Conservation (phyloP, 345 rosid species). For the Rhizophora apiculata region DNA sequence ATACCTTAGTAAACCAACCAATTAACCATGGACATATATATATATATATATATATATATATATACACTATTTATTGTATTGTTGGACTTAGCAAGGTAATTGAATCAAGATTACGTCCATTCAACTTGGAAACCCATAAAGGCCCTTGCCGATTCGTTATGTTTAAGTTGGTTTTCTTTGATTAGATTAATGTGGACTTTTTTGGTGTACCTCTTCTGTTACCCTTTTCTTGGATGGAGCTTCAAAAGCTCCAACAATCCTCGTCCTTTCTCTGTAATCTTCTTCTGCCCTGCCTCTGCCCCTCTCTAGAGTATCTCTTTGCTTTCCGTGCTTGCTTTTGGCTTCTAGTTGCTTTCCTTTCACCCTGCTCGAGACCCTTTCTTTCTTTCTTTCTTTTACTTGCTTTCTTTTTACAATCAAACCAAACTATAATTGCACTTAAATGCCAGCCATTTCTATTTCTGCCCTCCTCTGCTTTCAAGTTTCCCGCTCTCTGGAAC, state of each 20-base stretch:
- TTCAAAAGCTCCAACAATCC: conserved; percentile 25
- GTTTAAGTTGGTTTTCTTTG: not conserved
- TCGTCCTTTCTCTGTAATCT: conserved; percentile 45
- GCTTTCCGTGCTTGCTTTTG: conserved; percentile 22
- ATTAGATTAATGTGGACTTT: not conserved
- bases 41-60: not conserved
- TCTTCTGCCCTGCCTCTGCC: conserved; percentile 15
- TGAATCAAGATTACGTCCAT: too few relatives aligned
- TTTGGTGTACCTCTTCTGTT: conserved; percentile 17
- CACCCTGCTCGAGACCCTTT: conserved; percentile 33
- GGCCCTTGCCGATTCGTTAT: too few relatives aligned
- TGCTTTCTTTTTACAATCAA: not conserved
- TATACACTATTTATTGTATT: too few relatives aligned
- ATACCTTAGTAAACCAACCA: not conserved
- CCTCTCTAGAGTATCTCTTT: too few relatives aligned
- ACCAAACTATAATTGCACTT: not conserved
- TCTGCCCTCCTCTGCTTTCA: conserved; percentile 46
- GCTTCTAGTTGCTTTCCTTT: conserved; percentile 23
- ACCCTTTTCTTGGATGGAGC: conserved; percentile 31
- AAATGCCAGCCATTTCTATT: conserved; percentile 35
- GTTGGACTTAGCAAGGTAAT: too few relatives aligned
- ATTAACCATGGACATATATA: not conserved
- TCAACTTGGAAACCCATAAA: too few relatives aligned
- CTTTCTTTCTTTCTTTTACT: not conserved
- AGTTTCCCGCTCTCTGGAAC: conserved; percentile 62